Conservation (phyloP, 441 rosid genomes). For the Populus hybrid region DNA sequence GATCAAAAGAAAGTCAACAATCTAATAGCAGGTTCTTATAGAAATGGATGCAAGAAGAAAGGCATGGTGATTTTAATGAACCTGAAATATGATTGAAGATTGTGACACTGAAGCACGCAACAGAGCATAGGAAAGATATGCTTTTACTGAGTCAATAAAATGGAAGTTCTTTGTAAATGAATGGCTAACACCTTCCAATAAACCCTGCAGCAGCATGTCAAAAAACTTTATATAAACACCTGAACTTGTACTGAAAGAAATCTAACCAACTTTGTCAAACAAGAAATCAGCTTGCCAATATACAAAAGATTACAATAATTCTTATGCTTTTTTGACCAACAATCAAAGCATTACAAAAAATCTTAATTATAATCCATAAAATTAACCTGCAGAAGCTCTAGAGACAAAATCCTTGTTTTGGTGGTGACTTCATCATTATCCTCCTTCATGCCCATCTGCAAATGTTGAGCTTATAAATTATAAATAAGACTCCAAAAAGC, state of each 20-base stretch:
- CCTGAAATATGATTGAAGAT: conserved; percentile 93
- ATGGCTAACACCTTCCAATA: conserved; percentile 93
- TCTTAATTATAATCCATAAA: conserved; percentile 19
- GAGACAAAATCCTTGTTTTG: conserved; percentile 90
- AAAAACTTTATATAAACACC: conserved; percentile 10
- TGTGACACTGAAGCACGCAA: conserved; percentile 96
- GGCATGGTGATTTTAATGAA: conserved; percentile 28
- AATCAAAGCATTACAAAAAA: conserved; percentile 5
- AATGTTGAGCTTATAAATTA: conserved; percentile 14
- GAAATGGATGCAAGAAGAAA: conserved; percentile 22
- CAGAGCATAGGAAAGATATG: conserved; percentile 95
- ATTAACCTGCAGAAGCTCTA: conserved; percentile 97
- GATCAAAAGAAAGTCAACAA: conserved; percentile 25
- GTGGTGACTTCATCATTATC: conserved; percentile 92
- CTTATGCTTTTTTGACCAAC: conserved; percentile 4
- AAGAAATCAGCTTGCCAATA: conserved; percentile 2
- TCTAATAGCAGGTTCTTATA: conserved; percentile 14
- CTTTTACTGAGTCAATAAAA: conserved; percentile 98
- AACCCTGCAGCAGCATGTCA: conserved; percentile 57
- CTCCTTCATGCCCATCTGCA: conserved; percentile 99
- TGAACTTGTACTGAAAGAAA: background rate
- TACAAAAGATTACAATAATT: background rate
- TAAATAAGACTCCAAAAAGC: conserved; percentile 22
- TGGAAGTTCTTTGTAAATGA: conserved; percentile 93
- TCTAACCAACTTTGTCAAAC: background rate